These are phyloP conservation scores for Trichoderma sp. DNA, from an alignment of 2,329 filamentous ascomycete genomes.

Conservation along the genomic window DNA sequence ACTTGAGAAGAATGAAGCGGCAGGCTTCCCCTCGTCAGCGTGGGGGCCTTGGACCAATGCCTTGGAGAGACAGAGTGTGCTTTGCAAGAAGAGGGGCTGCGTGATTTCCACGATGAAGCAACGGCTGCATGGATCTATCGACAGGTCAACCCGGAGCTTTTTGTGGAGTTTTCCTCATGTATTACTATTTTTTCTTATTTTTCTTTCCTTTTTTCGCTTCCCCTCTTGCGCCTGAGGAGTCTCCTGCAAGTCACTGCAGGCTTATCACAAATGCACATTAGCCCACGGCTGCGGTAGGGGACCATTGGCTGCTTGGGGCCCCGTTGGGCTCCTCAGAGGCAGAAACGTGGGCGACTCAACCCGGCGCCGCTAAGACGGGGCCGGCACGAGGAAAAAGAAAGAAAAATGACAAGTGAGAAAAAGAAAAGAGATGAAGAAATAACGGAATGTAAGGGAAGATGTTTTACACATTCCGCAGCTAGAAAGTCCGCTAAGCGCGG, in stretches of 20 bases:
- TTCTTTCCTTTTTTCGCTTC: neutral
- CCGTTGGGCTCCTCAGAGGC: neutral
- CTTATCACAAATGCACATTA: neutral
- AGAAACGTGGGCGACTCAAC: neutral
- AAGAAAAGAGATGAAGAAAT: neutral
- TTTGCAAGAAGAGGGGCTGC: conserved; percentile 3
- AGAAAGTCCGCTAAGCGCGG: neutral
- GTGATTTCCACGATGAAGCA: conserved; percentile 14
- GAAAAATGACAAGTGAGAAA: neutral
- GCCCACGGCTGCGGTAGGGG: neutral
- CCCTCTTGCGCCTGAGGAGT: neutral
- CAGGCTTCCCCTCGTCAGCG: conserved; percentile 13
- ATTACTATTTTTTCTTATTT: neutral
- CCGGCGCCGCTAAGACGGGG: neutral
- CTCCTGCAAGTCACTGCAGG: conserved; percentile 1
- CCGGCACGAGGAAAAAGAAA: neutral
- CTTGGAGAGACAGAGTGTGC: neutral
- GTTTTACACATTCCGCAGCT: neutral
- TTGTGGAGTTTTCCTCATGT: neutral
- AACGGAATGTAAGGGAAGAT: neutral
- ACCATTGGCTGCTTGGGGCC: neutral
- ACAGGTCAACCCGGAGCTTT: neutral
- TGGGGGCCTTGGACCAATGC: neutral
- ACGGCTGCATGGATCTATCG: neutral
- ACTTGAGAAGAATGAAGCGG: neutral